Evolutionary conservation across 768 basidiomycete species (phyloP).

Genomic region (Serendipita sp.): DNA sequence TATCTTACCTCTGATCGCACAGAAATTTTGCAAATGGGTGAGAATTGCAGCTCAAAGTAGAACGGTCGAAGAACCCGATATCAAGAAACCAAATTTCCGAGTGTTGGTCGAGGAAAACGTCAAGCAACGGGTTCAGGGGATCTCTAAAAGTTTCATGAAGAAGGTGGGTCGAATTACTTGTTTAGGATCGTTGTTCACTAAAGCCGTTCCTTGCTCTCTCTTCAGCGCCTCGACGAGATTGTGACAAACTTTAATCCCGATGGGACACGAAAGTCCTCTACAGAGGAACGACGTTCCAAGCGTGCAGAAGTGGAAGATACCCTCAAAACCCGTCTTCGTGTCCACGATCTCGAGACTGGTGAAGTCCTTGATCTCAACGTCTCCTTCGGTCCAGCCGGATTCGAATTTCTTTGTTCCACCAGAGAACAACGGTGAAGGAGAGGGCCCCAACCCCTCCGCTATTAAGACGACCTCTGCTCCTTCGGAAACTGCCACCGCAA

Average conservation of each 20-base stretch:
- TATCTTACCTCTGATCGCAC: slow-evolving; percentile 6
- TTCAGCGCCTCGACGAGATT: background rate
- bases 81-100: slow-evolving; percentile 7
- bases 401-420: background rate
- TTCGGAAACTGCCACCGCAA: background rate
- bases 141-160: slow-evolving; percentile 4
- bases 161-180: background rate
- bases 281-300: background rate
- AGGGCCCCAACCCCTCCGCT: background rate
- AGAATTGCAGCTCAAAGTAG: background rate
- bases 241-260: background rate
- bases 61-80: slow-evolving; percentile 1
- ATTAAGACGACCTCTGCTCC: background rate
- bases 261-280: background rate
- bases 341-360: slow-evolving; percentile 8
- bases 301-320: background rate
- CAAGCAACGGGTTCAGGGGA: slow-evolving; percentile 3
- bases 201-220: background rate
- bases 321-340: slow-evolving; percentile 4
- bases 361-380: slow-evolving; percentile 7
- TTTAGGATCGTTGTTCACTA: background rate
- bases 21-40: slow-evolving; percentile 5
- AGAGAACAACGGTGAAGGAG: background rate
- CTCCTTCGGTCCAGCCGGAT: slow-evolving; percentile 7
- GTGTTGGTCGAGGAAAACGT: slow-evolving; percentile 10